Evolutionary conservation across 2,329 filamentous ascomycete genomes (phyloP), one percentile per base, ranked within the genome.

Genomic region (Lasiodiplodia sp.): DNA sequence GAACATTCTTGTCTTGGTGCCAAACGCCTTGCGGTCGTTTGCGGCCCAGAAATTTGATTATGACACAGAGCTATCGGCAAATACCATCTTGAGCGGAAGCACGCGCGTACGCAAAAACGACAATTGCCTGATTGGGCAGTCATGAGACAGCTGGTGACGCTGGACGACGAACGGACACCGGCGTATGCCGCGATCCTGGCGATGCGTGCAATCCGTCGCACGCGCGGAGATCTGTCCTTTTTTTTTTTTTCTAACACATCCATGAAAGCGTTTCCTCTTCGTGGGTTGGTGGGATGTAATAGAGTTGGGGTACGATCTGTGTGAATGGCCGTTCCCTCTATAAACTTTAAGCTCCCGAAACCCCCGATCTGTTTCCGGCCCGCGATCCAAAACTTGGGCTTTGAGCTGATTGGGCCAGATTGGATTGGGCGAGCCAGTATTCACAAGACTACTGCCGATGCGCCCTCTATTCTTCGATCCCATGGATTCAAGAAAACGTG

Each of bases 101-200:
- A 47, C 44, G 44, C 44, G 44, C 44, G 44, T 47, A n/a, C 44
- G 44, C 3, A 47, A 4, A 47, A 62, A 44, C 40, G 7, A 34
- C 8, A 23, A 49, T 62, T 62, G 7, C 58, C 58, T 8, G 18
- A 62, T 62, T 31, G 58, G 40, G 58, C 40, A 34, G 58, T 62
- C 58, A 49, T 62, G 58, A 62, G 58, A 62, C 40, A 23, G 10
- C 16, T 51, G 40, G 58, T 62, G 58, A 49, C 40, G 58, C 34
- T 44, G 40, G 37, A 44, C 37, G 37, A 60, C 11, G 34, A 6
- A 23, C 11, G 38, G 31, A 40, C 34, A 18, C 37, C 55, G n/a
- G 34, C n/a, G 10, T 18, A 25, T 55, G 51, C 21, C 51, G 49
- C 28, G 28, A 28, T 28, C 28, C 28, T 28, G 1, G 5, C 28